A percentile compares a stretch with the other conserved stretches of the same genome.
Evolutionary conservation across 2,329 filamentous ascomycete genomes (phyloP).

Genomic region (Sarocladium brachiariae): DNA sequence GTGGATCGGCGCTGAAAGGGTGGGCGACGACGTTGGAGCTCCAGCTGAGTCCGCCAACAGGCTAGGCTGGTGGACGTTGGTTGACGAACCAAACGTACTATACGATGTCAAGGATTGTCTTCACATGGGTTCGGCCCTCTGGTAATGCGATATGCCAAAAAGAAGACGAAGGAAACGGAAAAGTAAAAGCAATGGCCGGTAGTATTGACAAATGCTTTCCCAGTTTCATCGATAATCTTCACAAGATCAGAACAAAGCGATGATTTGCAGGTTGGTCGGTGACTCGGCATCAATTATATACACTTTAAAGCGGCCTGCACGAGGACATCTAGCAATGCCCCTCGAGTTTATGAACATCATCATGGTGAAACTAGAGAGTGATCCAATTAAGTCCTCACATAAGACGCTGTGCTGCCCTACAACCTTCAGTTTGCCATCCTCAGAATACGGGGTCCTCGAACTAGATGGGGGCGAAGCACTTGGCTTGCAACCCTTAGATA

Average conservation of each 20-base stretch:
- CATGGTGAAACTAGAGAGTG: conserved; percentile 3
- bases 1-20: neutral
- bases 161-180: no score
- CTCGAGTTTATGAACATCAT: neutral
- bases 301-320: neutral
- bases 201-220: no score
- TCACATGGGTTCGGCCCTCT: no score
- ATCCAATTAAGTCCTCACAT: neutral
- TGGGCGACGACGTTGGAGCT: neutral
- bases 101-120: no score
- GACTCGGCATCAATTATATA: neutral
- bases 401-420: neutral
- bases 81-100: no score
- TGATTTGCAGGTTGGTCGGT: no score
- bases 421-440: neutral
- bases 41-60: conserved; percentile 5
- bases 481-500: neutral
- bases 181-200: no score
- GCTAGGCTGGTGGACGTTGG: no score
- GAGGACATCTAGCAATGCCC: neutral
- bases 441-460: neutral
- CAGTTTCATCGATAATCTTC: no score
- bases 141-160: no score
- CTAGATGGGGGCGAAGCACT: conserved; percentile 1
- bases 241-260: no score